Evolutionary conservation across 2,329 filamentous ascomycete species (phyloP).

Genomic region (Exophiala spinifera): DNA sequence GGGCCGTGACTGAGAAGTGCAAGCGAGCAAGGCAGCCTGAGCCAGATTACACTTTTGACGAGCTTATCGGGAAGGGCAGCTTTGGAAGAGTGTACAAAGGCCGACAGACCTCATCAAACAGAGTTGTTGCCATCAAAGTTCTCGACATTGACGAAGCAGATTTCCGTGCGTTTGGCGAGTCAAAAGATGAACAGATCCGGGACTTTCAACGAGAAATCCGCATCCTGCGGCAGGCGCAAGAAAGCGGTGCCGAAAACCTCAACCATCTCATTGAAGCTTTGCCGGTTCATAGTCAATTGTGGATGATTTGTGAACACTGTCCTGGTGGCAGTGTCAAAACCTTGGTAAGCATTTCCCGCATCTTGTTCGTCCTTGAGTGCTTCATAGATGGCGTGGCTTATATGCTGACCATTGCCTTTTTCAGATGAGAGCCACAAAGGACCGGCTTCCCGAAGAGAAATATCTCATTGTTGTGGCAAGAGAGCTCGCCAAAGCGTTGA

Average conservation of each 20-base stretch:
- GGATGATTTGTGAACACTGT: slow-evolving; percentile 66
- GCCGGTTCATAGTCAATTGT: slow-evolving; percentile 61
- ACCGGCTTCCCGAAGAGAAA: slow-evolving; percentile 53
- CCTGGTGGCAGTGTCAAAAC: slow-evolving; percentile 65
- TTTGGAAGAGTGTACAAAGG: slow-evolving; percentile 53
- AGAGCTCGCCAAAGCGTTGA: slow-evolving; percentile 60
- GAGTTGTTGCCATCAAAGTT: slow-evolving; percentile 51
- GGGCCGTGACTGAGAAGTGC: slow-evolving; percentile 47
- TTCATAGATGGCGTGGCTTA: not conserved
- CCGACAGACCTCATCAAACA: slow-evolving; percentile 38
- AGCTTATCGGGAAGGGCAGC: slow-evolving; percentile 51
- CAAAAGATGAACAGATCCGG: slow-evolving; percentile 49
- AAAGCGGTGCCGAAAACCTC: slow-evolving; percentile 60
- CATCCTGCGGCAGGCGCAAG: slow-evolving; percentile 60
- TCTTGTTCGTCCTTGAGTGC: not conserved
- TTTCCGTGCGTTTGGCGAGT: slow-evolving; percentile 46
- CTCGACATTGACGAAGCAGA: slow-evolving; percentile 50
- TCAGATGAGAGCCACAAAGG: slow-evolving; percentile 48
- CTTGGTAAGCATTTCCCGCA: slow-evolving; percentile 55
- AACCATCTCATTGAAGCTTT: slow-evolving; percentile 64
- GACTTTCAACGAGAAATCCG: slow-evolving; percentile 61
- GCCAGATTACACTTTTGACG: slow-evolving; percentile 49
- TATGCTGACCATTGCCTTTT: not conserved
- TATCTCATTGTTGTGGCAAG: slow-evolving; percentile 64
- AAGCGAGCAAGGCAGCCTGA: slow-evolving; percentile 43